phyloP scores from a whole-genome alignment of 176 grass and related monocot genomes.

The Juncus inflexus region DNA sequence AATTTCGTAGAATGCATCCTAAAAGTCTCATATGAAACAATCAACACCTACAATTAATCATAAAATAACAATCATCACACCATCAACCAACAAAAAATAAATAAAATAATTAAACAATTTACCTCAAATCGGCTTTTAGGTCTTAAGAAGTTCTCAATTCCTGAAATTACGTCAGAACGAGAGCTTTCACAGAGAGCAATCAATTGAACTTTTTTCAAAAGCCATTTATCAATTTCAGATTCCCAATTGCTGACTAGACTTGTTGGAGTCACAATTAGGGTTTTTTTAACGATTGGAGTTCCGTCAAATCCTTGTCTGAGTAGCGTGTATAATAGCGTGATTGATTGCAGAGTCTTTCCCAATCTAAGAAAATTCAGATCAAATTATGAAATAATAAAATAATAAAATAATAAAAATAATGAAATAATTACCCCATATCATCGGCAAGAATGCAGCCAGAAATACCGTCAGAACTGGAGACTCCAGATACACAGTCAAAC shows the following conservation, averaged over 20 bases:
- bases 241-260: constrained; percentile 99
- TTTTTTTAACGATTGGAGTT: constrained; percentile 83
- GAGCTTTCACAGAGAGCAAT: constrained; percentile 94
- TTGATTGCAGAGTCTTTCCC: constrained; percentile 96
- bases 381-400: constrained; percentile 9
- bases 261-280: constrained; percentile 84
- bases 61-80: constrained; percentile 12
- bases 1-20: constrained; percentile 96
- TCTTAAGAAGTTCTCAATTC: constrained; percentile 86
- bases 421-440: constrained; percentile 92
- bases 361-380: constrained; percentile 49
- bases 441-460: constrained; percentile 97
- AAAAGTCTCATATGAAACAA: constrained; percentile 97
- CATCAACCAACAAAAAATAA: background rate
- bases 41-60: constrained; percentile 68
- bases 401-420: constrained; percentile 9
- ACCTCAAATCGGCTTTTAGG: constrained; percentile 68
- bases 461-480: constrained; percentile 71
- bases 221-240: constrained; percentile 90
- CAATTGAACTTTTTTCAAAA: constrained; percentile 61
- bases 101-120: no score
- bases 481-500: constrained; percentile 97
- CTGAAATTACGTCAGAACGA: constrained; percentile 81
- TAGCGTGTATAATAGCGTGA: constrained; percentile 85
- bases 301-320: constrained; percentile 85